Percentiles rank a stretch among this genome's conserved stretches.
Evolutionary conservation across 75 land plant genomes (phyloP).

Genomic region (Cupressus sempervirens): DNA sequence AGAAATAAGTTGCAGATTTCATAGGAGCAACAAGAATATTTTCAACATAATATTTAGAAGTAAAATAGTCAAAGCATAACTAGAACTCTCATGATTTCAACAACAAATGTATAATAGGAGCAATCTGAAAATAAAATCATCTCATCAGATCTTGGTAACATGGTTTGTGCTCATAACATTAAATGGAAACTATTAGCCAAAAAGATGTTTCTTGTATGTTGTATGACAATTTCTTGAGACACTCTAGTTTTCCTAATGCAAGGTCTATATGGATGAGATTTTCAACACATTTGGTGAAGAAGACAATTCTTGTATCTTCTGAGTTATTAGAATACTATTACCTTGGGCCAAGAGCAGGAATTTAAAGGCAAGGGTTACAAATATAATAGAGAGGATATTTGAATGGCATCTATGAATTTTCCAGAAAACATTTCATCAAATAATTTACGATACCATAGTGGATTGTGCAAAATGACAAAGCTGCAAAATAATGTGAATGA

Average conservation of each 20-base stretch:
- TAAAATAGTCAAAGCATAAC: too few species aligned
- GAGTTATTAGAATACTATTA: not conserved
- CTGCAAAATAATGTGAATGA: not conserved
- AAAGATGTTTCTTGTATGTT: not conserved
- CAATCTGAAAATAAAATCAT: too few species aligned
- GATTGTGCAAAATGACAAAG: not conserved
- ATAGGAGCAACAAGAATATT: too few species aligned
- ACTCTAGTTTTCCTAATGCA: not conserved
- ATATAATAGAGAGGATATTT: conserved; percentile 1
- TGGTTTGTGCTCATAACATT: too few species aligned
- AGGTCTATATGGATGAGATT: not conserved
- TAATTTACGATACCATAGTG: not conserved
- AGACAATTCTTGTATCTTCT: conserved; percentile 3
- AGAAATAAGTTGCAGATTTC: too few species aligned
- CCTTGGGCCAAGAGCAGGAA: conserved; percentile 1
- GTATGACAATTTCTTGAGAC: not conserved
- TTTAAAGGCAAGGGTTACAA: not conserved
- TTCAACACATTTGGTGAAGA: not conserved
- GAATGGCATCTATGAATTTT: not conserved
- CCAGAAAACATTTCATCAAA: not conserved
- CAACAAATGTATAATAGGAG: too few species aligned
- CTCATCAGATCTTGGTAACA: too few species aligned
- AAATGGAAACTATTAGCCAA: too few species aligned
- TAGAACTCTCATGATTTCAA: too few species aligned
- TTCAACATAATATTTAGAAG: too few species aligned